Evolutionary conservation across 1,284 basidiomycete genomes (phyloP), one percentile per base, ranked within the genome.

Genomic region (Pseudozyma tsukubaensis): DNA sequence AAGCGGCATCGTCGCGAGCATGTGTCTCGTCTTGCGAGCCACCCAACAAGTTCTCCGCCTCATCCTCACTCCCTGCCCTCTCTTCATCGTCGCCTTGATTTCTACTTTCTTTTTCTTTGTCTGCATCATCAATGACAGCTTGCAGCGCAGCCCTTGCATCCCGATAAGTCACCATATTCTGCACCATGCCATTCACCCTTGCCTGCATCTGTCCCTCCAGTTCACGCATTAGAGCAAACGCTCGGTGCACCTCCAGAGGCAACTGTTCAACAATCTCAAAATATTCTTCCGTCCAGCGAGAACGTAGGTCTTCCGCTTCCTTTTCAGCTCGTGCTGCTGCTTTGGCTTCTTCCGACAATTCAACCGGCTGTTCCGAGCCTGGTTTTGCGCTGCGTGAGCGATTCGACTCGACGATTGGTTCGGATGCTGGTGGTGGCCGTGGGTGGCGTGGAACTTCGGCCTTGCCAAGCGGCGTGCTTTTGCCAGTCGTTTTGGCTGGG

Each of bases 161-260:
- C 14, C 74, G 65, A 36, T 78, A 78, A 6, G 47, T 11, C 5
- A 59, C 36, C 40, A 66, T 68, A 24, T 62, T 36, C n/a, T 54
- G 52, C 7, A 73, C 51, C 50, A 67, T 57, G 13, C 39, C 54
- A 37, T 29, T 43, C 1, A 70, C 32, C 10, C 71, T 59, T 12
- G 49, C n/a, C 19, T 62, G 85, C 55, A 89, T 88, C 81, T 93
- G 92, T 66, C 89, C 87, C 76, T 96, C 94, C 34, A 94, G 86
- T 84, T 96, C 93, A n/a, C 88, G 87, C 80, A 94, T 88, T 37
- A 96, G 86, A 21, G 89, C 87, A 84, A 91, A 92, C 62, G 92
- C 91, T 40, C 94, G 88, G 79, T 93, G 91, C 55, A 96, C 84
- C 56, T 92, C 92, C 62, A 95, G 86, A 2, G 94, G 94, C 6